Base-by-base conservation (phyloP, 2,329 filamentous ascomycete species). In the Penicillium glabrum region DNA sequence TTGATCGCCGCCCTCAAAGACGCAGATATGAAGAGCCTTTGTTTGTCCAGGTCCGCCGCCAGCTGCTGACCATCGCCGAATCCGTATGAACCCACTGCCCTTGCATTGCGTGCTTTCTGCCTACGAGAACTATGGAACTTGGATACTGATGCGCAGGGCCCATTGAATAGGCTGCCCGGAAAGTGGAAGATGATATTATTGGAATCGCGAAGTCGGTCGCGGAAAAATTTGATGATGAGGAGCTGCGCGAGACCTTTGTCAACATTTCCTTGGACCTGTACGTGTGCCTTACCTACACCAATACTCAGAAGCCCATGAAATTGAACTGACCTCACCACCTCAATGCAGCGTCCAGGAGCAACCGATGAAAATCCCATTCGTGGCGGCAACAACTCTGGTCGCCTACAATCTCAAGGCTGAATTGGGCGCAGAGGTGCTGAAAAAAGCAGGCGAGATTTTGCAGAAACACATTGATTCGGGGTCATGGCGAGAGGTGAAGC, bases 361-460 rank as follows among this genome's bases (percentile, higher is more conserved):
- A 77, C 95, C 95, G 1, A 88, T 99, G 75, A 98, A 98, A 81
- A 96, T 92, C n/a, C 93, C 95, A 0, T 98, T 97, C 72, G 83
- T 96, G 37, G 92, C 93, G 10, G 91, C 90, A 21, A 87, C 93
- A 14, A 83, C 96, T 44, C 82, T 96, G 56, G 84, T 91, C 55
- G 84, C 88, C 63, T 97, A 98, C 77, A 84, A 85, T 26, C 78
- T 89, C 66, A 91, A 91, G 70, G 82, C 89, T 5, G 89, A 95
- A 63, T 81, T 96, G 35, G 85, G 89, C 31, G 82, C 82, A 37
- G 85, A 91, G 61, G 80, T 96, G 21, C 80, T 98, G 63, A 81
- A 78, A 51, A 85, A 84, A 63, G 79, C 88, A 44, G 82, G 83
- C 1, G 78, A 80, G 35, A 80, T 82, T 50, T 78, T 88, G 31